Conservation (phyloP, 2,329 filamentous ascomycete genomes). For the Arthrobotrys entomopaga region DNA sequence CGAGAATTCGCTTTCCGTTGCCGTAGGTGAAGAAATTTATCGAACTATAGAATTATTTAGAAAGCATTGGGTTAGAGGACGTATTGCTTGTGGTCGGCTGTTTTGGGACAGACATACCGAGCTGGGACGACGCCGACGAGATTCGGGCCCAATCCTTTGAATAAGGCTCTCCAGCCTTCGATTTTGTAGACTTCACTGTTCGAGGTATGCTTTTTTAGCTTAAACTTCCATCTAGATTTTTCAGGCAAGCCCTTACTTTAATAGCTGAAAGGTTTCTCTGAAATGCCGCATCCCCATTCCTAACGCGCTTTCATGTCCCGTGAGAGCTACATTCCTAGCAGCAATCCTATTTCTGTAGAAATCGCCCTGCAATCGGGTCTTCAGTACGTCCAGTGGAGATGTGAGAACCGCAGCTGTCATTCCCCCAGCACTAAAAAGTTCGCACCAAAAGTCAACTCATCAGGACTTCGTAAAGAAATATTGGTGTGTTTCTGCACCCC, state of each 20-base stretch:
- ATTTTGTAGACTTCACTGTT: slow-evolving; percentile 70
- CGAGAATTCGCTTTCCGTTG: slow-evolving; percentile 85
- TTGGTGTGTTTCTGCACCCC: neutral
- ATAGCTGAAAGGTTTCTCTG: slow-evolving; percentile 84
- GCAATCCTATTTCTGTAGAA: slow-evolving; percentile 86
- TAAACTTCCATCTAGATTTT: neutral
- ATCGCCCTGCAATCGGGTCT: slow-evolving; percentile 91
- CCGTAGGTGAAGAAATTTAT: slow-evolving; percentile 97
- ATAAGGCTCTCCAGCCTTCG: slow-evolving; percentile 87
- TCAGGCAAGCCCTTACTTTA: slow-evolving; percentile 70
- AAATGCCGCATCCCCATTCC: slow-evolving; percentile 69
- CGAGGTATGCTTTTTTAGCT: slow-evolving; percentile 17
- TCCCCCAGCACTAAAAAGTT: slow-evolving; percentile 74
- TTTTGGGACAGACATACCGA: slow-evolving; percentile 62
- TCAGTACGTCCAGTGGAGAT: slow-evolving; percentile 90
- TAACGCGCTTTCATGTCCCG: slow-evolving; percentile 47
- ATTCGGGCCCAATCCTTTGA: slow-evolving; percentile 92
- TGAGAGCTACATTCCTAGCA: slow-evolving; percentile 36
- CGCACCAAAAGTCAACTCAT: slow-evolving; percentile 18
- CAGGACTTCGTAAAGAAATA: neutral
- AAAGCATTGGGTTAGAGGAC: too few relatives aligned
- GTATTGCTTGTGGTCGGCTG: too few relatives aligned
- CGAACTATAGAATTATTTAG: slow-evolving; percentile 62
- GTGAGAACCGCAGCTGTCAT: slow-evolving; percentile 95
- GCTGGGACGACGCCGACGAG: slow-evolving; percentile 89